These are phyloP conservation scores for Antitrichia curtipendula DNA, from an alignment of 225 moss, liverwort and hornwort genomes.

Conservation along the genomic window DNA sequence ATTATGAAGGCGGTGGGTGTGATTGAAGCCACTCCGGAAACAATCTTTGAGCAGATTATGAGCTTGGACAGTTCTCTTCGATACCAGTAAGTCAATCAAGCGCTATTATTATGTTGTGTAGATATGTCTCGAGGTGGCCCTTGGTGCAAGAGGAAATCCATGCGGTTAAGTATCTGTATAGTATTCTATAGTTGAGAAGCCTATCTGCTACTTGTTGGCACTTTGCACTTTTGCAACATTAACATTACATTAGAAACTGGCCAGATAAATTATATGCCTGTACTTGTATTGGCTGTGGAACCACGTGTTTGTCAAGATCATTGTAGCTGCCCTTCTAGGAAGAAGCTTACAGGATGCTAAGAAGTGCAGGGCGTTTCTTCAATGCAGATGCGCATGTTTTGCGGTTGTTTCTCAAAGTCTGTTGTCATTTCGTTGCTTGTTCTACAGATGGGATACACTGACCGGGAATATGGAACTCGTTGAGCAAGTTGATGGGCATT, in stretches of 20 bases:
- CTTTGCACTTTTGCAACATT: neutral
- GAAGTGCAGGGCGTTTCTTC: neutral
- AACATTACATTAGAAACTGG: neutral
- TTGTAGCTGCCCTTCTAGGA: neutral
- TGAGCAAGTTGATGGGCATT: conserved; percentile 65
- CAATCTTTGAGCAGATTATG: conserved; percentile 72
- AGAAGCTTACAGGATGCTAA: neutral
- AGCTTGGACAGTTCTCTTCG: conserved; percentile 57
- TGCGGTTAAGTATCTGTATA: neutral
- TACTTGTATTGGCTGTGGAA: neutral
- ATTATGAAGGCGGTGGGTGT: conserved; percentile 80
- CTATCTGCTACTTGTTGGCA: neutral
- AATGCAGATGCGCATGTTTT: neutral
- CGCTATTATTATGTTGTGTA: neutral
- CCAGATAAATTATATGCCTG: neutral
- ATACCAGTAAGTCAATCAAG: conserved; percentile 33
- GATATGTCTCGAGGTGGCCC: neutral
- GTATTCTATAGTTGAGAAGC: neutral
- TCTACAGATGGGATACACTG: conserved; percentile 59
- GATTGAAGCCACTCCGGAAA: conserved; percentile 54
- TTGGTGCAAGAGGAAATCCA: neutral
- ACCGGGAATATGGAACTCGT: conserved; percentile 67
- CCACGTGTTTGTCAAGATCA: neutral
- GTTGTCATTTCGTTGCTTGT: neutral
- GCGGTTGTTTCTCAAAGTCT: neutral